Evolutionary conservation across 1,139 yeast genomes (phyloP).

Genomic region (Sugiyamaella xylanicola): DNA sequence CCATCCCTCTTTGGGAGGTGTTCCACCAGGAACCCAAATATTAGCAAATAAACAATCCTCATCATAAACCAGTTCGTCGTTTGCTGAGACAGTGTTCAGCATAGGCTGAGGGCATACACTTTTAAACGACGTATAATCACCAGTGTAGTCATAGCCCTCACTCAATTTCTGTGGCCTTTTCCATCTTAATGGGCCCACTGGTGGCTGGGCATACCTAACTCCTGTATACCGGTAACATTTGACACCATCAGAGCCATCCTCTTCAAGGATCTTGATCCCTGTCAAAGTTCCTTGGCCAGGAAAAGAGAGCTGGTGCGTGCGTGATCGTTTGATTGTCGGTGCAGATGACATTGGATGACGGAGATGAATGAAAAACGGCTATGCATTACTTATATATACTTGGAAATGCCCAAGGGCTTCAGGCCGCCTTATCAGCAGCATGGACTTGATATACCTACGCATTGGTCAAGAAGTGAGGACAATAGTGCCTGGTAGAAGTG

Average conservation of each 20-base stretch:
- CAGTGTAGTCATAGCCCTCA: constrained; percentile 43
- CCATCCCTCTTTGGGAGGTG: constrained; percentile 44
- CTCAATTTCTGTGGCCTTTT: constrained; percentile 38
- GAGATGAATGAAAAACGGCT: too few relatives aligned
- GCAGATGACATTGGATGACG: neutral
- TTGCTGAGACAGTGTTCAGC: constrained; percentile 31
- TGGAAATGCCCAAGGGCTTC: neutral
- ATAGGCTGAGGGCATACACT: constrained; percentile 45
- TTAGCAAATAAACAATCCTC: constrained; percentile 46
- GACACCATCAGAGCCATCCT: neutral
- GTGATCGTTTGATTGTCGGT: neutral
- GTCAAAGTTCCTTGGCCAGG: constrained; percentile 4
- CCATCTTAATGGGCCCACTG: constrained; percentile 38
- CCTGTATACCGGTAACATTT: constrained; percentile 30
- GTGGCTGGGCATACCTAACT: constrained; percentile 36
- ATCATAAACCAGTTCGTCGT: constrained; percentile 38
- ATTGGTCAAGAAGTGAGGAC: too few relatives aligned
- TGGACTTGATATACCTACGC: neutral
- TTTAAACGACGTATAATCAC: constrained; percentile 42
- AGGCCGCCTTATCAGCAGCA: neutral
- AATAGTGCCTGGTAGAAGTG: neutral
- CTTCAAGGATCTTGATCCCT: constrained; percentile 8
- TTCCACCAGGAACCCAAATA: constrained; percentile 47
- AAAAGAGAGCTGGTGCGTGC: neutral
- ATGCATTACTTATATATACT: too few relatives aligned